Base-by-base conservation (phyloP, 2,329 filamentous ascomycete species). In the Penicillium sp. region DNA sequence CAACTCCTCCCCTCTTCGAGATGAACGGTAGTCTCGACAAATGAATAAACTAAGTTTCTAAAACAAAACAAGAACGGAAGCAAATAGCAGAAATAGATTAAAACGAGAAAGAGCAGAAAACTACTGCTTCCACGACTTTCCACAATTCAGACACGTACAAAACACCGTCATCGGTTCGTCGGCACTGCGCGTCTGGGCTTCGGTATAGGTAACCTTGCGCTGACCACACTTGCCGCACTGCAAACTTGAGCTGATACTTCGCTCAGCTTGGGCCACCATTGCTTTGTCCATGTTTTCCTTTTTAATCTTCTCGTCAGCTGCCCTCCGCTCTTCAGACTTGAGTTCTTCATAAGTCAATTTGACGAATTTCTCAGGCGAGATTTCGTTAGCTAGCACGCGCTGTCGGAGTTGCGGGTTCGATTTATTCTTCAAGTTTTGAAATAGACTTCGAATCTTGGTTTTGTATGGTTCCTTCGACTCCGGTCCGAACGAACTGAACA, bases 251-350 rank as follows among this genome's bases (percentile, higher is more conserved):
- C 87, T 91, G 76, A 97, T 91, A 70, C 88, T 92, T 81, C 91
- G 94, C 76, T 96, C 88, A 18, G 86, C 89, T 80, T 92, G 89
- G 57, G 93, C 90, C 11, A 96, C 92, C 86, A 97, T 95, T 1
- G 94, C 91, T 74, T 93, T 91, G 79, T 91, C 91, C 89, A 97
- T 92, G 75, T 99, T 99, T 76, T 97, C 91, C 75, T 89, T 85
- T 70, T 91, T 82, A 51, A 96, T 81, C 71, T 85, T 85, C 64
- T 83, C 78, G 64, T 97, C 91, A 68, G 87, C 83, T 65, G 84
- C 85, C 60, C 86, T 85, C 74, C 90, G 88, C 73, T 94, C 86
- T 50, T 86, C 87, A 48, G 89, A 94, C 78, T 95, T 95, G 70
- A 99, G 84, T 72, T 97, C 93, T 55, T 96, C 89, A 65, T 90